phyloP scores from a whole-genome alignment of 805 yeast genomes.

The Yarrowia sp. region DNA sequence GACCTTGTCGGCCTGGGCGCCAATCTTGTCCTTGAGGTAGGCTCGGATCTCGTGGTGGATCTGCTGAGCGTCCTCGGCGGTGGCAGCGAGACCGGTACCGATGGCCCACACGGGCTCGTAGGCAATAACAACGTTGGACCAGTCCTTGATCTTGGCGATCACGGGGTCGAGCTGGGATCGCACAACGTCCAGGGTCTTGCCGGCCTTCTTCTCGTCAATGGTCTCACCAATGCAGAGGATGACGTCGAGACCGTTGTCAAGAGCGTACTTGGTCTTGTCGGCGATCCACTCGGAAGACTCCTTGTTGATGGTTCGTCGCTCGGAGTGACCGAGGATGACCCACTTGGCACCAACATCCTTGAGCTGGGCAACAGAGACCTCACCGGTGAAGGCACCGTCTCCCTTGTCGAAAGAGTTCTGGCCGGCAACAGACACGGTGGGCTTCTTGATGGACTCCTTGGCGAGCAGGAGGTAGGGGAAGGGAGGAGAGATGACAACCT shows the following conservation, averaged over 20 bases:
- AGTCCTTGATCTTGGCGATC: constrained; percentile 78
- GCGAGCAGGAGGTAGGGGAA: constrained; percentile 88
- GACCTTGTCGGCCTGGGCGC: constrained; percentile 76
- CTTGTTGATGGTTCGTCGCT: constrained; percentile 92
- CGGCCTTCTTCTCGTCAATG: constrained; percentile 90
- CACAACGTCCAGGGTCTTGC: constrained; percentile 83
- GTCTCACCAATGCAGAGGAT: constrained; percentile 98
- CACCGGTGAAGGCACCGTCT: constrained; percentile 98
- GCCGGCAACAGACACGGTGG: constrained; percentile 81
- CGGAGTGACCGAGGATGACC: constrained; percentile 98
- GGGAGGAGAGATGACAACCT: constrained; percentile 97
- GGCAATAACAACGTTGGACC: constrained; percentile 92
- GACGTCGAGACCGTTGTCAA: constrained; percentile 87
- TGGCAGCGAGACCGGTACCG: constrained; percentile 99
- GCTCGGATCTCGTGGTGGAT: constrained; percentile 89
- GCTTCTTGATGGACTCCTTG: constrained; percentile 66
- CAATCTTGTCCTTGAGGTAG: constrained; percentile 78
- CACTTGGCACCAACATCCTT: constrained; percentile 92
- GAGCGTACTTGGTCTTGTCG: constrained; percentile 90
- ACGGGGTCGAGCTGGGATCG: constrained; percentile 91
- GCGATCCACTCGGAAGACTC: constrained; percentile 93
- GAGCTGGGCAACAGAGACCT: constrained; percentile 84
- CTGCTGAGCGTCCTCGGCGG: constrained; percentile 97
- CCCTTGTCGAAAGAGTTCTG: constrained; percentile 89
- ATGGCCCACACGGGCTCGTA: constrained; percentile 99